A percentile compares a stretch with the other conserved stretches of the same genome.
These are phyloP conservation scores for Claviceps arundinis DNA, from an alignment of 2,329 filamentous ascomycete genomes.

Conservation along the genomic window DNA sequence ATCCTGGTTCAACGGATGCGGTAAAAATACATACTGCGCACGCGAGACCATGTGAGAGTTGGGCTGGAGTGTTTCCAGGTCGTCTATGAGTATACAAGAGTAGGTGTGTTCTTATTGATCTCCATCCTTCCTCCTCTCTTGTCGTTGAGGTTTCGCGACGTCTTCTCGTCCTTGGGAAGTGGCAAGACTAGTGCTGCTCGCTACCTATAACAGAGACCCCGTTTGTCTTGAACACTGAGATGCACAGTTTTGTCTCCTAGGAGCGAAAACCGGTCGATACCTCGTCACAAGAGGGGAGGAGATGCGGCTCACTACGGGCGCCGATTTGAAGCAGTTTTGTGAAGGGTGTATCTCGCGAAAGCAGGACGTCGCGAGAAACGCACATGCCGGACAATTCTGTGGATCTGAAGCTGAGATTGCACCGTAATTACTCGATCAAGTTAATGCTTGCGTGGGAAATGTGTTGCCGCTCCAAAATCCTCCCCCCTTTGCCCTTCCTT, in stretches of 20 bases:
- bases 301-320: conserved; percentile 77
- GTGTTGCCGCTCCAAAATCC: conserved; percentile 67
- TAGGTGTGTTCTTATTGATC: conserved; percentile 30
- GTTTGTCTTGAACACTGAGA: neutral
- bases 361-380: neutral
- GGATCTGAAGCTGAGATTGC: conserved; percentile 76
- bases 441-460: conserved; percentile 98
- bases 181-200: neutral
- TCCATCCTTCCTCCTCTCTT: conserved; percentile 18
- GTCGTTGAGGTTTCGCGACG: neutral
- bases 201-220: neutral
- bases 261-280: neutral
- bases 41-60: neutral
- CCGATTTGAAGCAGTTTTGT: conserved; percentile 40
- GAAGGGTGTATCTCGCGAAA: conserved; percentile 35
- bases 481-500: conserved; percentile 12
- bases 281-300: conserved; percentile 14
- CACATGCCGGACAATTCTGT: conserved; percentile 12
- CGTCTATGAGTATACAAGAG: conserved; percentile 10
- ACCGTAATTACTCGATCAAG: conserved; percentile 97
- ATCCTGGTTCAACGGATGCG: neutral
- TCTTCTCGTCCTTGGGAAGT: neutral
- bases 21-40: neutral
- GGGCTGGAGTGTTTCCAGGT: neutral
- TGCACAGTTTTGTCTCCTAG: neutral